Evolutionary conservation across 768 basidiomycete genomes (phyloP).

Genomic region (Obba rivulosa): DNA sequence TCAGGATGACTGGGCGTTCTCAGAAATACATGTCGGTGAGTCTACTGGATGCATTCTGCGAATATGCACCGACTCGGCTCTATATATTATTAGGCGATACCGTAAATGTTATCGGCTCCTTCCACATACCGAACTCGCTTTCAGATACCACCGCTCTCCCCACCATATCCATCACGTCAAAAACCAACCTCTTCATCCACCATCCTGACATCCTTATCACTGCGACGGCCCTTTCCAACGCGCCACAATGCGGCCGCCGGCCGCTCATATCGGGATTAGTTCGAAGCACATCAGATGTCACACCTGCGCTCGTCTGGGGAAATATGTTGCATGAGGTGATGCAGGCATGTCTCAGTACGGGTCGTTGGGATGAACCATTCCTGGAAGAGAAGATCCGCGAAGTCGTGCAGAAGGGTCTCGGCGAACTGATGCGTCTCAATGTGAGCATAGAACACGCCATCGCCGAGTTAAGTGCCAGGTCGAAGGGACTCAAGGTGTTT

Average conservation of each 20-base stretch:
- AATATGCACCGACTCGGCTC: too few species aligned
- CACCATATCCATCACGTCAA: constrained; percentile 56
- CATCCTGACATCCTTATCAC: constrained; percentile 93
- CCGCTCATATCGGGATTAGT: constrained; percentile 71
- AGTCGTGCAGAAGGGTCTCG: constrained; percentile 46
- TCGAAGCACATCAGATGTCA: constrained; percentile 51
- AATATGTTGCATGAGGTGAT: constrained; percentile 91
- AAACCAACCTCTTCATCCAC: constrained; percentile 69
- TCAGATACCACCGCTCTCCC: constrained; percentile 31
- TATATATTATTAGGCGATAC: constrained; percentile 68
- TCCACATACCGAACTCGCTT: constrained; percentile 24
- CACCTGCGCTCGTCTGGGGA: constrained; percentile 80
- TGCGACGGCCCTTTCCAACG: constrained; percentile 81
- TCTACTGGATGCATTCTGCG: neutral
- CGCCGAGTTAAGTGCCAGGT: constrained; percentile 54
- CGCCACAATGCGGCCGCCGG: constrained; percentile 78
- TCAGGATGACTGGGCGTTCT: constrained; percentile 71
- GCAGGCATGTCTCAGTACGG: constrained; percentile 65
- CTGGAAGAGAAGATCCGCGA: constrained; percentile 56
- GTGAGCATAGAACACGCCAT: constrained; percentile 57
- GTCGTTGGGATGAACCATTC: constrained; percentile 59
- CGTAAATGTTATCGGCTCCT: constrained; percentile 68
- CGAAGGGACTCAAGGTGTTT: constrained; percentile 62
- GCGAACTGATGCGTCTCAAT: constrained; percentile 58
- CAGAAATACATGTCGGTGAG: constrained; percentile 57